Percentiles rank a stretch among this genome's conserved stretches.
phyloP scores from a whole-genome alignment of 345 rosid genomes.

The Lepidium didymum region DNA sequence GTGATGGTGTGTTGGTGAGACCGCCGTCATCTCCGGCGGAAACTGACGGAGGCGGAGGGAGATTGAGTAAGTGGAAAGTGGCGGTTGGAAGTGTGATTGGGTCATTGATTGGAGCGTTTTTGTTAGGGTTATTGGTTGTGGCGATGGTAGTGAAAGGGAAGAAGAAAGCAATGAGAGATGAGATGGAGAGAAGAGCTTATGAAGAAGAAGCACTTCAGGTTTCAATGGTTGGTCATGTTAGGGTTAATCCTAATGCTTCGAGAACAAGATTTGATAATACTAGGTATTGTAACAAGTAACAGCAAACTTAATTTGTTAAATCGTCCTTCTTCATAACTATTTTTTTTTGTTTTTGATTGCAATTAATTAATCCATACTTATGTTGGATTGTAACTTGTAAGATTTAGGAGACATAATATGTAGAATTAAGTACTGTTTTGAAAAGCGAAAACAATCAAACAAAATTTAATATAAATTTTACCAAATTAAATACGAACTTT shows the following conservation, averaged over 20 bases:
- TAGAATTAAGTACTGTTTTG: not conserved
- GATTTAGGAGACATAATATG: not conserved
- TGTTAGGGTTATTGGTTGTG: conserved; percentile 31
- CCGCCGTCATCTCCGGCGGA: not conserved
- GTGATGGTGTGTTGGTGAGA: not conserved
- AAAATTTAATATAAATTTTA: no score
- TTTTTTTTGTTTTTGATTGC: not conserved
- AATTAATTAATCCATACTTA: not conserved
- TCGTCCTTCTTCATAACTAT: not conserved
- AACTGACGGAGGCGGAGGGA: conserved; percentile 17
- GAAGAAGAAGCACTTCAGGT: conserved; percentile 38
- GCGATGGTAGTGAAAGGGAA: conserved; percentile 35
- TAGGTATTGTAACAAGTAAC: conserved; percentile 6
- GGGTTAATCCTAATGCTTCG: conserved; percentile 29
- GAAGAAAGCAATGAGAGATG: conserved; percentile 36
- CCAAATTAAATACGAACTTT: no score
- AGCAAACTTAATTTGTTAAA: conserved; percentile 1
- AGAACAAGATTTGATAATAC: conserved; percentile 24
- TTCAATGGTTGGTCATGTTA: conserved; percentile 38
- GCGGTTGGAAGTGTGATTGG: conserved; percentile 34
- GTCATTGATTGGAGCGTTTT: conserved; percentile 22
- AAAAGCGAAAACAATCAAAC: no score
- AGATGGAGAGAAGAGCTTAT: conserved; percentile 33
- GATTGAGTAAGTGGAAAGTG: conserved; percentile 31
- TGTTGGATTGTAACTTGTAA: conserved; percentile 15